These are phyloP conservation scores for Eucalyptus rudis DNA, from an alignment of 345 rosid species.

Conservation along the genomic window DNA sequence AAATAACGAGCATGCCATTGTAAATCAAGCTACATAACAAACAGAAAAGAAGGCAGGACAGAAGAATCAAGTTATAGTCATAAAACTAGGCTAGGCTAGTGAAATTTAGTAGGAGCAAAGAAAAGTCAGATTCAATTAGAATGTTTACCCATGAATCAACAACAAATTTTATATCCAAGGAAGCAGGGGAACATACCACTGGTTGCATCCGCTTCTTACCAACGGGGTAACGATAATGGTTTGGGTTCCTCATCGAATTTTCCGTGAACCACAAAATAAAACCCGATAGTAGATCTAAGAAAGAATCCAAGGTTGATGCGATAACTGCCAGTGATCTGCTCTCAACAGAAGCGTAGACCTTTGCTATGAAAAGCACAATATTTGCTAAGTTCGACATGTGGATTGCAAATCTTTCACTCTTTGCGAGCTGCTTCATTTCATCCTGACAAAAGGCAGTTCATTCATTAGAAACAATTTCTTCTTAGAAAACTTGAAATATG, in stretches of 20 bases:
- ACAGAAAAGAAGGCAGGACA: background rate
- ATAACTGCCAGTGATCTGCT: slow-evolving; percentile 74
- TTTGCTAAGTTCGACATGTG: slow-evolving; percentile 48
- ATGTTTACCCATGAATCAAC: background rate
- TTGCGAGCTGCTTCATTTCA: slow-evolving; percentile 58
- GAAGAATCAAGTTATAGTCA: background rate
- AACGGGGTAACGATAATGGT: slow-evolving; percentile 55
- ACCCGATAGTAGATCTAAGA: slow-evolving; percentile 74
- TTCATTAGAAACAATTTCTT: background rate
- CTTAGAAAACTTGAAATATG: background rate
- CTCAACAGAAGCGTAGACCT: slow-evolving; percentile 60
- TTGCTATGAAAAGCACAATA: slow-evolving; percentile 56
- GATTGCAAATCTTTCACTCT: slow-evolving; percentile 51
- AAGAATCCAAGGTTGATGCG: slow-evolving; percentile 80
- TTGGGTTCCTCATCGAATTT: slow-evolving; percentile 65
- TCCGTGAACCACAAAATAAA: slow-evolving; percentile 83
- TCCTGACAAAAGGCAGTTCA: slow-evolving; percentile 15
- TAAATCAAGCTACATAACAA: background rate
- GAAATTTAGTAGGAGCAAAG: background rate
- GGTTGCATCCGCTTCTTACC: slow-evolving; percentile 92
- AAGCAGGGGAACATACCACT: slow-evolving; percentile 28
- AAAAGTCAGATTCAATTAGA: background rate
- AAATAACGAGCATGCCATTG: background rate
- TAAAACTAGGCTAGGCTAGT: background rate
- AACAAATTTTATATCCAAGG: background rate